Evolutionary conservation across 805 yeast genomes (phyloP), one percentile per base, ranked within the genome.

Genomic region (Ogataea philodendri): DNA sequence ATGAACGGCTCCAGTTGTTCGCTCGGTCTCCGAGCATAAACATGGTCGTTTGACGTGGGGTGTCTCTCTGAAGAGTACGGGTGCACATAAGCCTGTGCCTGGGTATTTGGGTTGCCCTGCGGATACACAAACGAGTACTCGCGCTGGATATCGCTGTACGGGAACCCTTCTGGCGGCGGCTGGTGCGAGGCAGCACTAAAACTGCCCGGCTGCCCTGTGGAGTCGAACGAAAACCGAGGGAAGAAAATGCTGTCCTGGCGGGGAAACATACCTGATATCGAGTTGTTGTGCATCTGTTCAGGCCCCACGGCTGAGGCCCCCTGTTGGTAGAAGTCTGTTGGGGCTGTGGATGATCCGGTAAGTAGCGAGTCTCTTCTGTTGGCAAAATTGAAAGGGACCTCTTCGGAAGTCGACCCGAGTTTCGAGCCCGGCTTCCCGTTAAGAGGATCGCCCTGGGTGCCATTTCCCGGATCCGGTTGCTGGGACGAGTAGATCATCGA

Each of bases 1-100:
- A 64, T 59, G 44, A 70, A 72, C 1, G 74, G 70, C 35, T 72
- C 78, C 32, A 70, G 42, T 33, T 69, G 75, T 45, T 73, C 77
- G 30, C 74, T 65, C n/a, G 69, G 72, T 30, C 76, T 56, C 44
- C 74, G 58, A 28, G 34, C 54, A 40, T 42, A 49, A 42, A 51
- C 48, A 44, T 38, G 63, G 35, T 51, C 62, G 30, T 24, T 35
- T 5, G 49, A 24, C 10, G 28, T 41, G 9, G 49, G 30, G 23
- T 50, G 53, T 32, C 58, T 38, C 15, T 55, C 60, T 0, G 59
- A 41, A 3, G 55, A 42, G 30, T 55, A 57, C 6, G 61, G 55
- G 34, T 44, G 61, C 13, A 37, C 14, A 20, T 46, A 42, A 20
- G 36, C 42, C 25, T 47, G 51, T 5, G 36, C 30, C 19, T 54